Percentiles rank a stretch among this genome's conserved stretches.
These are phyloP conservation scores for Elaeis oleifera DNA, from an alignment of 202 grass and related monocot genomes.

Conservation along the genomic window DNA sequence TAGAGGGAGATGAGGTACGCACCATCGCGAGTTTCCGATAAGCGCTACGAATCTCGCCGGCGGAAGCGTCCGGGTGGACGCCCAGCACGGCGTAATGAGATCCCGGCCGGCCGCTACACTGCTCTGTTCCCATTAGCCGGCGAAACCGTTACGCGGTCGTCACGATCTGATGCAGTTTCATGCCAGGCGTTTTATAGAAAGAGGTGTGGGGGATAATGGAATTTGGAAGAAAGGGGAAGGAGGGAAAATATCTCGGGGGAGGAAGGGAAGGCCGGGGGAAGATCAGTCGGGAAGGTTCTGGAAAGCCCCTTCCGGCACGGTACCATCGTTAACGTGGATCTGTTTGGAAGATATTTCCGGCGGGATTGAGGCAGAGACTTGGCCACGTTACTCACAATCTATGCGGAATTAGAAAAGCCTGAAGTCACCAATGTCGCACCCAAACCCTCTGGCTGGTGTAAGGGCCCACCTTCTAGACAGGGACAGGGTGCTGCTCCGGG, in stretches of 20 bases:
- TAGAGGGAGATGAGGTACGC: neutral
- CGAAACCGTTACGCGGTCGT: too few species aligned
- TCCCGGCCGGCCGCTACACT: neutral
- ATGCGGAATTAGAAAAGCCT: too few species aligned
- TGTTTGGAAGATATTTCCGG: too few species aligned
- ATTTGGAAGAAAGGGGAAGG: constrained; percentile 6
- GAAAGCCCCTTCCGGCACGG: neutral
- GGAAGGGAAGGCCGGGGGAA: neutral
- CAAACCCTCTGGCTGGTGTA: too few species aligned
- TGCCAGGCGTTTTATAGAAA: too few species aligned
- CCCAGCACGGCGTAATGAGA: constrained; percentile 68
- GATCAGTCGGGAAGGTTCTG: constrained; percentile 21
- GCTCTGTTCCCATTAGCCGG: neutral
- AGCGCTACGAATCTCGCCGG: constrained; percentile 48
- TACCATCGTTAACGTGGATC: too few species aligned
- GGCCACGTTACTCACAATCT: too few species aligned
- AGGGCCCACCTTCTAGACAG: too few species aligned
- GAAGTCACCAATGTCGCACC: too few species aligned
- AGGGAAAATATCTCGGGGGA: constrained; percentile 11
- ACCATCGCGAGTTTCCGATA: constrained; percentile 66
- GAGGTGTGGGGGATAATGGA: neutral
- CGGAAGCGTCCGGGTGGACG: constrained; percentile 31
- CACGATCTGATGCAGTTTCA: too few species aligned
- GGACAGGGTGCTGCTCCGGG: too few species aligned
- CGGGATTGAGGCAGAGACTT: too few species aligned